phyloP scores from a whole-genome alignment of 345 rosid species.

The Syzygium grande region DNA sequence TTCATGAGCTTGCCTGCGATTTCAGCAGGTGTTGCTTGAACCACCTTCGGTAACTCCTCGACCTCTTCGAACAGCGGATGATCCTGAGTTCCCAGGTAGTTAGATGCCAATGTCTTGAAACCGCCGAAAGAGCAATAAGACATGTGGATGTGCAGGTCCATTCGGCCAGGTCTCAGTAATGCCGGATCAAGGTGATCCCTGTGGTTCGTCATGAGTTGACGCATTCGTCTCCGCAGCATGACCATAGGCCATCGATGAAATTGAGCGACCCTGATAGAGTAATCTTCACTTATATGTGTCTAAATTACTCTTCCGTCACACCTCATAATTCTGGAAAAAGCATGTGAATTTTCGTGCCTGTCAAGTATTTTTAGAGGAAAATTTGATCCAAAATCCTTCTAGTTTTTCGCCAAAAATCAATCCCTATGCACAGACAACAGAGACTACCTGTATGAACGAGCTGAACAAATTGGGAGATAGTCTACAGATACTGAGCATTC shows the following conservation, averaged over 20 bases:
- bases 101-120: conserved; percentile 27
- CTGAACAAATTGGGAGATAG: not conserved
- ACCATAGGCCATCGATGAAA: conserved; percentile 63
- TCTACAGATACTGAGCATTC: not conserved
- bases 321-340: not conserved
- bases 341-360: not conserved
- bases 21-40: conserved; percentile 46
- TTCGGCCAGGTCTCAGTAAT: conserved; percentile 54
- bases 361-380: not conserved
- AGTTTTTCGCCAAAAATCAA: not conserved
- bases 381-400: not conserved
- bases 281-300: conserved; percentile 1
- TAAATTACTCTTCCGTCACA: not conserved
- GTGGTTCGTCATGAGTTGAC: conserved; percentile 43
- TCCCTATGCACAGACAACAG: not conserved
- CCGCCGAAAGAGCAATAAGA: conserved; percentile 32
- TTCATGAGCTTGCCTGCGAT: conserved; percentile 46
- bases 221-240: conserved; percentile 56
- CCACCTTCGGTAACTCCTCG: conserved; percentile 22
- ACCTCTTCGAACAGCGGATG: conserved; percentile 24
- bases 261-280: conserved; percentile 48
- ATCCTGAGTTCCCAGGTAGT: conserved; percentile 28
- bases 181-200: conserved; percentile 54
- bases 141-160: conserved; percentile 49
- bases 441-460: not conserved